Base-by-base conservation (phyloP, 2,329 filamentous ascomycete species). In the Fusarium tuaranense region DNA sequence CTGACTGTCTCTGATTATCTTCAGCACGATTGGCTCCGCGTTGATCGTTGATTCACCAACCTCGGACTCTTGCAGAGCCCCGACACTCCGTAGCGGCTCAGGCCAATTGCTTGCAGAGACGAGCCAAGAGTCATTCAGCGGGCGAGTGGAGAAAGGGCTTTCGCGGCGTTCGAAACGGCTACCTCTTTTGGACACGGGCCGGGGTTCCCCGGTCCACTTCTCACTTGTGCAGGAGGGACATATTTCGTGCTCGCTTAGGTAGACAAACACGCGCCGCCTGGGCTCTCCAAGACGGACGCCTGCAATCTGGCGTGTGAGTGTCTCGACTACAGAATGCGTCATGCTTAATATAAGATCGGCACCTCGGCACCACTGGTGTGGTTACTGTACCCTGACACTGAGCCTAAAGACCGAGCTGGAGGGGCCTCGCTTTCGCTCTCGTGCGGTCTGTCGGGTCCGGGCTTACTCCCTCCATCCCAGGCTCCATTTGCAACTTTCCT, bases 11-110 rank as follows among this genome's bases (percentile, higher is more conserved):
- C 46, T 62, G 66, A 44, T 59, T 68, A 63, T 65, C 48, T 67
- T 46, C 63, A 25, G 32, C n/a, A 65, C 51, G 44, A 36, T 65
- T 67, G 46, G 48, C 46, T 63, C 44, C 22, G 6, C 8, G 22
- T 27, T 48, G 44, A 27, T 27, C 22, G 22, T 27, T 48, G 44
- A 27, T 60, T 59, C 20, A n/a, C 48, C 22, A 39, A 22, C 25
- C n/a, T 75, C 76, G 76, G 76, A 70, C 71, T 78, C 61, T 69
- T 73, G 68, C 67, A 76, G 63, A 25, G 70, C 34, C 60, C 76
- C 76, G 76, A 78, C 64, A 69, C 25, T 60, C 76, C 75, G 75
- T 67, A 60, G 61, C 41, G 39, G 39, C 39, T 30, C 27, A 30
- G n/a, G 39, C 39, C 55, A 44, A 30, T 30, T 30, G 27, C 27